These are phyloP conservation scores for Noccaea bulbosa DNA, from an alignment of 345 rosid species.

Conservation along the genomic window DNA sequence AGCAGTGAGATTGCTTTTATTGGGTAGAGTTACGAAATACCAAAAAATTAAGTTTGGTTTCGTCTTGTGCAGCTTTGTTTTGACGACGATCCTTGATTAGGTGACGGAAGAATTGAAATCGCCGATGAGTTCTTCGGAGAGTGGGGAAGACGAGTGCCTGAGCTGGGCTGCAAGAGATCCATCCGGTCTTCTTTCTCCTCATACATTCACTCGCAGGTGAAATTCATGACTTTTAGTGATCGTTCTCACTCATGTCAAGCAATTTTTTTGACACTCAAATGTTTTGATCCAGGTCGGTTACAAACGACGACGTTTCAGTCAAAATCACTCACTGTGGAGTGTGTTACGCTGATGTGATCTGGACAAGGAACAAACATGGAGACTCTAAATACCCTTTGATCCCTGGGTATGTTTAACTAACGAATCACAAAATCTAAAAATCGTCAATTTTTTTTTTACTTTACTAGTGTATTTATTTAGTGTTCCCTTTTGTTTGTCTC, in stretches of 20 bases:
- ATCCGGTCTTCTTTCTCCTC: conserved; percentile 70
- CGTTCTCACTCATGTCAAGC: neutral
- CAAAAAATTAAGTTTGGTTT: neutral
- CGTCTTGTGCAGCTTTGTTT: conserved; percentile 1
- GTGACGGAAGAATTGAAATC: conserved; percentile 13
- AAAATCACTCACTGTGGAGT: conserved; percentile 88
- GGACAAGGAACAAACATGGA: conserved; percentile 68
- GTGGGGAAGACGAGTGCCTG: conserved; percentile 51
- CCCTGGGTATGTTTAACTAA: conserved; percentile 64
- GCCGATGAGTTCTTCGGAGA: conserved; percentile 44
- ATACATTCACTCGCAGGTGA: conserved; percentile 68
- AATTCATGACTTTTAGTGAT: neutral
- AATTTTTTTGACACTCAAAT: neutral
- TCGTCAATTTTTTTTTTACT: conserved; percentile 14
- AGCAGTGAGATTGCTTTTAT: neutral
- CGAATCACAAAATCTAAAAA: conserved; percentile 14
- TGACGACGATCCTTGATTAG: neutral
- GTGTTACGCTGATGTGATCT: conserved; percentile 82
- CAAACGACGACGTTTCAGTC: conserved; percentile 69
- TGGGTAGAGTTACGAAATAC: neutral
- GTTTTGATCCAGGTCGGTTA: conserved; percentile 53
- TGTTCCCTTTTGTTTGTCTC: neutral
- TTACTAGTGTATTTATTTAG: neutral
- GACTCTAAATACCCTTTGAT: conserved; percentile 81
- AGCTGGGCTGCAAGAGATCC: conserved; percentile 78